These are phyloP conservation scores for Turnera subulata DNA, from an alignment of 345 rosid genomes.

Conservation along the genomic window DNA sequence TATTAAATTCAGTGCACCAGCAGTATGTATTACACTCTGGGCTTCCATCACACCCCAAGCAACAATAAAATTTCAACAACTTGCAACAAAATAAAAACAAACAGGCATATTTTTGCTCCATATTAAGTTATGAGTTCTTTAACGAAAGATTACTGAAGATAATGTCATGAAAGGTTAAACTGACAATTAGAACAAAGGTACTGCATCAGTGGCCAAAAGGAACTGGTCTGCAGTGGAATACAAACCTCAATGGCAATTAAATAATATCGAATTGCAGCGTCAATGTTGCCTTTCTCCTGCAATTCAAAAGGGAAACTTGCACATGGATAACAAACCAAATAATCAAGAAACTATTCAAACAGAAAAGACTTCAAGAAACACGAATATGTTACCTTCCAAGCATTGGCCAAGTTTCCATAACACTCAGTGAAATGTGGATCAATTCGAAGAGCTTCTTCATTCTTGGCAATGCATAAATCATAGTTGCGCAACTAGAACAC, in stretches of 20 bases:
- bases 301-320: conserved; percentile 2
- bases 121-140: too few species aligned
- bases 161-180: too few species aligned
- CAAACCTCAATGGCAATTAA: conserved; percentile 95
- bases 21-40: too few species aligned
- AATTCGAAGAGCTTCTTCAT: conserved; percentile 91
- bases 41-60: too few species aligned
- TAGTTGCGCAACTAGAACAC: conserved; percentile 96
- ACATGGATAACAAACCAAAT: not conserved
- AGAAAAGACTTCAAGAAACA: not conserved
- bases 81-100: too few species aligned
- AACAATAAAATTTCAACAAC: too few species aligned
- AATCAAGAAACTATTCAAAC: not conserved
- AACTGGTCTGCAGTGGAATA: too few species aligned
- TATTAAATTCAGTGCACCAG: too few species aligned
- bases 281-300: conserved; percentile 96
- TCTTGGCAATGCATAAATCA: conserved; percentile 93
- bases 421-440: conserved; percentile 98
- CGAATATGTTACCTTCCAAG: conserved; percentile 71
- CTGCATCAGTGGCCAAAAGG: too few species aligned
- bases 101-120: too few species aligned
- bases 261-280: conserved; percentile 85
- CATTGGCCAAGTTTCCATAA: conserved; percentile 99
- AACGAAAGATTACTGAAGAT: too few species aligned
- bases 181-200: too few species aligned